Evolutionary conservation across 73 alveolate species (phyloP), one percentile per base, ranked within the genome.

Genomic region (Paramecium sexaurelia): DNA sequence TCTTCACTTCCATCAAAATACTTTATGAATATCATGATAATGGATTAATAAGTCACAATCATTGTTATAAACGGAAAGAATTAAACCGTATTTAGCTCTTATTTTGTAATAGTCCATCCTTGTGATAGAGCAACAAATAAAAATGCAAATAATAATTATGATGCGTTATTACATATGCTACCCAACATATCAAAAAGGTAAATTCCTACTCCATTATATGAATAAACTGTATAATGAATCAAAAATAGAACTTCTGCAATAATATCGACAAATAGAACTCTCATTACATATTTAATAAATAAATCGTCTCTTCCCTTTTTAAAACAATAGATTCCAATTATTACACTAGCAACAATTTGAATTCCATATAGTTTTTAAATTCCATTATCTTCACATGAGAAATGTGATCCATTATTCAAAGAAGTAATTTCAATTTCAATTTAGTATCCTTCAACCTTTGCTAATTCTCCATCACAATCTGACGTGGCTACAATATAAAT

Each of bases 51-150:
- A 26, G 27, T 5, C 3, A 69, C 33, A 7, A 69, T 13, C 33
- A 35, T 27, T 4, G 27, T 4, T 1, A 22, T 11, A 7, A 32
- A 17, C 2, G 85, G 85, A 15, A 69, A 10, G n/a, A 20, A 69
- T 69, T 27, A 27, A 9, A 10, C 27, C 7, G n/a, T 15, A 32
- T 69, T 27, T 1, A 35, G 27, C 7, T 69, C 36, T 11, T 41
- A n/a, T 22, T 69, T 69, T 20, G 20, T 69, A 32, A 69, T 69
- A 27, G 85, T 69, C 85, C 85, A 69, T 69, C 85, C 85, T 69
- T 69, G 33, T 3, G 85, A 27, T 32, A 35, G 7, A 2, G 56
- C 55, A 1, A 69, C 33, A 32, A 69, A 40, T 33, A 1, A 17
- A 17, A 7, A 13, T 35, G 88, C 39, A 15, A 75, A 75, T 9